phyloP scores from a whole-genome alignment of 768 basidiomycete species.

The Collybiopsis luxurians region DNA sequence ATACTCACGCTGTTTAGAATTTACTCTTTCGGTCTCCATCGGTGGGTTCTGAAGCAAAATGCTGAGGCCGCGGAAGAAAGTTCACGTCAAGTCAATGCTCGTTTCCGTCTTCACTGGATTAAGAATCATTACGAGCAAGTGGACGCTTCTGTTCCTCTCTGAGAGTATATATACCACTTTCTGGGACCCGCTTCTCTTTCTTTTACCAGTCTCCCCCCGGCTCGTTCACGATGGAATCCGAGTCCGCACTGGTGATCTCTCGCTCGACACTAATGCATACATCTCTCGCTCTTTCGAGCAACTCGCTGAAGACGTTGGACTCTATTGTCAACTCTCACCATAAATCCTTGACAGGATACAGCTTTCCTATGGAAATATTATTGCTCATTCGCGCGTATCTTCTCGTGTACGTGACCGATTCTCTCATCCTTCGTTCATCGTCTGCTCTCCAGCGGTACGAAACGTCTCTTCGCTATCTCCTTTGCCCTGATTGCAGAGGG shows the following conservation, averaged over 20 bases:
- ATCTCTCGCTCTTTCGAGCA: slow-evolving; percentile 46
- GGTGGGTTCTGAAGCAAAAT: no score
- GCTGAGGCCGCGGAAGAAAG: slow-evolving; percentile 3
- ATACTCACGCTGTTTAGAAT: no score
- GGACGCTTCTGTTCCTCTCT: background rate
- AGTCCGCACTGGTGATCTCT: slow-evolving; percentile 33
- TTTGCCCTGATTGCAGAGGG: slow-evolving; percentile 34
- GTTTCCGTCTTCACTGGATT: slow-evolving; percentile 6
- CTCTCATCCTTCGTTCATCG: slow-evolving; percentile 40
- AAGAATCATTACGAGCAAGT: slow-evolving; percentile 1
- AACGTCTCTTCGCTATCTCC: slow-evolving; percentile 31
- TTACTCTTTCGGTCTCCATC: no score
- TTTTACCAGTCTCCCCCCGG: slow-evolving; percentile 16
- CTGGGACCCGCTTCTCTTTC: background rate
- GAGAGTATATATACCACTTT: slow-evolving; percentile 2
- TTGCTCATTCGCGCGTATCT: slow-evolving; percentile 49
- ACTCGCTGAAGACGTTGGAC: slow-evolving; percentile 42
- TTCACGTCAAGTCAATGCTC: slow-evolving; percentile 9
- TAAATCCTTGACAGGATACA: slow-evolving; percentile 10
- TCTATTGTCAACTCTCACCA: slow-evolving; percentile 25
- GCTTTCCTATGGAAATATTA: slow-evolving; percentile 51
- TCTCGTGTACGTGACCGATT: slow-evolving; percentile 36
- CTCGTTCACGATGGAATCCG: slow-evolving; percentile 19
- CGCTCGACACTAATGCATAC: slow-evolving; percentile 50
- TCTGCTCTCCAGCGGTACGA: slow-evolving; percentile 41